Evolutionary conservation across 495 filamentous ascomycete genomes (phyloP).

Genomic region (Extremus antarcticus): DNA sequence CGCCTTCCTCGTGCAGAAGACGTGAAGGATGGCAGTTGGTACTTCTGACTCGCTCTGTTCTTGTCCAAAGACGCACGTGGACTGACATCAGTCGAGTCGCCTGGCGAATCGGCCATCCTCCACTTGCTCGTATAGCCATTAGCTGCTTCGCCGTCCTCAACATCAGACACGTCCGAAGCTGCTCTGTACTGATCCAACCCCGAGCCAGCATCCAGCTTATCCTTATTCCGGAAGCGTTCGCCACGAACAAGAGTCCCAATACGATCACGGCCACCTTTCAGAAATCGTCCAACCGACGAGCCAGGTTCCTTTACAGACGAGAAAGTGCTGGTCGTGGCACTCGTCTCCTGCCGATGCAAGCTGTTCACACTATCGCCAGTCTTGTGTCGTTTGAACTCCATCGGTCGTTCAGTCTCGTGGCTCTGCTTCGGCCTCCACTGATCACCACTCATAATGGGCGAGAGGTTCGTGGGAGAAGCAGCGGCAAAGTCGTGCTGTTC

Average conservation of each 20-base stretch:
- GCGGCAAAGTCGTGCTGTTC: conserved; percentile 22
- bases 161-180: conserved; percentile 14
- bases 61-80: conserved; percentile 7
- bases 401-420: conserved; percentile 4
- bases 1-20: conserved; percentile 37
- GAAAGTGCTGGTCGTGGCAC: not conserved
- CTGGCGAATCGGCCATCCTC: not conserved
- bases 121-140: not conserved
- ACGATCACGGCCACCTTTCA: conserved; percentile 24
- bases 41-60: conserved; percentile 25
- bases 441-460: conserved; percentile 11
- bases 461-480: conserved; percentile 6
- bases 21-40: conserved; percentile 40
- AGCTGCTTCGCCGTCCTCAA: conserved; percentile 9
- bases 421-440: not conserved
- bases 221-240: conserved; percentile 25
- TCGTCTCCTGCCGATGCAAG: conserved; percentile 6
- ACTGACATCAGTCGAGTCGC: conserved; percentile 1
- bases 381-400: conserved; percentile 4
- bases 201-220: conserved; percentile 10
- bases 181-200: conserved; percentile 1
- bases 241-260: conserved; percentile 24
- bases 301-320: conserved; percentile 11
- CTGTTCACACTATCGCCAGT: conserved; percentile 11
- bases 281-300: conserved; percentile 27